Evolutionary conservation across 2,329 filamentous ascomycete genomes (phyloP).

Genomic region (Cadophora gregata): DNA sequence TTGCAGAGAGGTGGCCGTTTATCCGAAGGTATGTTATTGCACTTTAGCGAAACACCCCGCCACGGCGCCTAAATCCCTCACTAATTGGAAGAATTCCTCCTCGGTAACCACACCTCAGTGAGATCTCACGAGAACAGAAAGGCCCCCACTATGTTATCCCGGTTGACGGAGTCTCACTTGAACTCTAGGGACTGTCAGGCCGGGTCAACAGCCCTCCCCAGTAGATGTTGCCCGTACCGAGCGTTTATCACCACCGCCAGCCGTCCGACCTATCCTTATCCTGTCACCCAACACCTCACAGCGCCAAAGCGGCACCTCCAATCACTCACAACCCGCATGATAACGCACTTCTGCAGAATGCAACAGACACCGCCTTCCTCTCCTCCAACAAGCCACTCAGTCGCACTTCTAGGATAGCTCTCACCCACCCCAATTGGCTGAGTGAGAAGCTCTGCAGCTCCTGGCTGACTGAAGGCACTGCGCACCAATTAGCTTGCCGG

Average conservation of each 20-base stretch:
- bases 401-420: background rate
- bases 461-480: conserved; percentile 6
- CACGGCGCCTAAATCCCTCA: background rate
- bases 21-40: background rate
- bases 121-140: conserved; percentile 5
- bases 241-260: background rate
- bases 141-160: background rate
- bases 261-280: background rate
- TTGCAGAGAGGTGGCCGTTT: background rate
- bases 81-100: background rate
- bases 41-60: background rate
- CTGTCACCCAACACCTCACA: conserved; percentile 7
- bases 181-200: background rate
- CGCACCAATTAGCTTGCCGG: conserved; percentile 4
- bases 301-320: conserved; percentile 1
- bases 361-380: conserved; percentile 9
- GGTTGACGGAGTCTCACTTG: background rate
- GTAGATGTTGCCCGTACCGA: background rate
- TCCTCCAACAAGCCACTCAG: conserved; percentile 1
- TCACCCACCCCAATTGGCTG: conserved; percentile 2
- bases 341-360: background rate
- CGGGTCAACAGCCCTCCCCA: background rate
- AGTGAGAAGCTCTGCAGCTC: background rate
- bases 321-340: conserved; percentile 15
- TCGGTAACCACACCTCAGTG: background rate